Conservation (phyloP, 441 rosid genomes). For the Pelargonium fulgidum region DNA sequence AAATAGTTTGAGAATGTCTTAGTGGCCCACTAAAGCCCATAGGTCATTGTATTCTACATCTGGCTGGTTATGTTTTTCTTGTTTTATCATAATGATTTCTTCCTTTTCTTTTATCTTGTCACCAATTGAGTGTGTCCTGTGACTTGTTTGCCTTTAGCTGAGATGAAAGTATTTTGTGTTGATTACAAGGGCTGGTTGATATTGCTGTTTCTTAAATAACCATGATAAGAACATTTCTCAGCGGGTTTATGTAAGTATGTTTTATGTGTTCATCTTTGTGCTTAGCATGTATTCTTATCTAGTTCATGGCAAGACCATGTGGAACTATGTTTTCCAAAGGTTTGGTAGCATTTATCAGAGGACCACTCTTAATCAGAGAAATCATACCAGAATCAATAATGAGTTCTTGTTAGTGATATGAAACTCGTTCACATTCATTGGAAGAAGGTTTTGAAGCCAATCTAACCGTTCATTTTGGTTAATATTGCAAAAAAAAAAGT, state of each 20-base stretch:
- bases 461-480: neutral
- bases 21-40: too few relatives aligned
- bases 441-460: neutral
- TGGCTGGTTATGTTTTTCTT: too few relatives aligned
- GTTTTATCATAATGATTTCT: too few relatives aligned
- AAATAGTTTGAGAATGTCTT: too few relatives aligned
- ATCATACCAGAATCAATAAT: neutral
- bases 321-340: neutral
- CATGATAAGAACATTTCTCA: neutral
- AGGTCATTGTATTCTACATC: too few relatives aligned
- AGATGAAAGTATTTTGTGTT: too few relatives aligned
- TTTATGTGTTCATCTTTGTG: neutral
- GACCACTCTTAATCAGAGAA: neutral
- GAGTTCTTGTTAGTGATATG: neutral
- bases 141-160: too few relatives aligned
- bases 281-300: neutral
- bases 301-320: neutral
- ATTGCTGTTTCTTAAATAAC: too few relatives aligned
- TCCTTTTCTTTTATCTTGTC: too few relatives aligned
- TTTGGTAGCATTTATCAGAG: neutral
- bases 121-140: too few relatives aligned
- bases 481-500: neutral
- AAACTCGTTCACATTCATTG: neutral
- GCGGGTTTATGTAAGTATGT: neutral
- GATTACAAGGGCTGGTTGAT: too few relatives aligned